These are phyloP conservation scores for Sindora glabra DNA, from an alignment of 306 rosid genomes.

Conservation along the genomic window DNA sequence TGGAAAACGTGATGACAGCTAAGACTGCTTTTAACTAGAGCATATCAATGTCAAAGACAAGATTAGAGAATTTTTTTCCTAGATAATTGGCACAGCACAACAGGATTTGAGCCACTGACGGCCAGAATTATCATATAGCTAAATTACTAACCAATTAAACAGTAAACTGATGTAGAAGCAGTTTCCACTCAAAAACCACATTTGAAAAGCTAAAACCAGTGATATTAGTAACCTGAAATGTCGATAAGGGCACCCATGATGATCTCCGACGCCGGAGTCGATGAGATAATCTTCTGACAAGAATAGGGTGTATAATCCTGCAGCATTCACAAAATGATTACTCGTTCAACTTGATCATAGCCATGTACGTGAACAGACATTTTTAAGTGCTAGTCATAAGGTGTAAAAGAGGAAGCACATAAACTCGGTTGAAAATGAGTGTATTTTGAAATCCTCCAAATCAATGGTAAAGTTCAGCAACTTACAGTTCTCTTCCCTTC, in stretches of 20 bases:
- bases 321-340: constrained; percentile 17
- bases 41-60: too few species aligned
- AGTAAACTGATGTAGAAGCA: neutral
- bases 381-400: constrained; percentile 2
- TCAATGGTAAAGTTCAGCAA: constrained; percentile 6
- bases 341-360: constrained; percentile 10
- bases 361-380: constrained; percentile 1
- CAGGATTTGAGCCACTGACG: neutral
- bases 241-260: constrained; percentile 98
- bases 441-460: neutral
- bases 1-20: neutral
- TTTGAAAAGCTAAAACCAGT: constrained; percentile 1
- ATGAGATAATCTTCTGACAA: constrained; percentile 70
- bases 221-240: constrained; percentile 65
- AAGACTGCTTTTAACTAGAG: neutral
- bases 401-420: neutral
- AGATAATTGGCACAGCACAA: neutral
- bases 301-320: constrained; percentile 93
- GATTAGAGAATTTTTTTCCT: neutral
- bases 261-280: constrained; percentile 95
- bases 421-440: neutral
- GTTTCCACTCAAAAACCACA: neutral
- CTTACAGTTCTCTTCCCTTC: constrained; percentile 95
- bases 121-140: neutral
- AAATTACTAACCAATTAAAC: constrained; percentile 2